Evolutionary conservation across 371 early-diverging fungal species (phyloP), one percentile per base, ranked within the genome.

Genomic region (Mortierella sp.): DNA sequence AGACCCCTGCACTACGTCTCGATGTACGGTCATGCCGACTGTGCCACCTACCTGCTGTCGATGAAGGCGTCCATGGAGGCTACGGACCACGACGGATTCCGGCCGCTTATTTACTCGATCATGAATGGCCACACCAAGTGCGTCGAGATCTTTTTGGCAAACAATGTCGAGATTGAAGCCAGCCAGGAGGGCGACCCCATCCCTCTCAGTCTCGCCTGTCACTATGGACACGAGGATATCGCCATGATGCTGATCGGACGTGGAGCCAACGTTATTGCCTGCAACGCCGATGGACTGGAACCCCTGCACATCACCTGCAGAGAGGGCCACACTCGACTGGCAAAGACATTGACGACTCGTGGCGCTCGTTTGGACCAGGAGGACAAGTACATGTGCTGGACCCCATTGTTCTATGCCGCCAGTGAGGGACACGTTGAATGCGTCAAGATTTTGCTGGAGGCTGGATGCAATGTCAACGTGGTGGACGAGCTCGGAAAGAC

Each of bases 351-450:
- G 49, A 93, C 97, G 29, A 90, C 88, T 24, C 92, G 96, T 51
- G 93, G 93, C 4, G 92, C 92, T 10, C 93, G 96, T 27, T 90
- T 97, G 32, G 95, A 98, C 55, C 91, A 91, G 14, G 88, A 90
- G 1, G 99, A 99, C 88, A 94, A 94, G 86, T 96, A 97, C 89
- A 95, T 97, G 86, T 95, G 96, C 12, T 99, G 99, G 99, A 96
- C 98, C 3, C 97, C 99, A 0, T 84, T 98, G 8, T 99, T 99
- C 76, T 98, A 97, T 91, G 96, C 98, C 7, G 97, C 97, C 18
- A 93, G 94, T 74, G 98, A 98, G 79, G 99, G 99, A 1, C 95
- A 98, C 82, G 88, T 90, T 0, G 95, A 95, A 27, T 96, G 97
- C 87, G 96, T 96, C 5, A 90, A 92, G 41, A 91, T 96, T 7